Evolutionary conservation across 2,329 filamentous ascomycete genomes (phyloP), one percentile per base, ranked within the genome.

Genomic region (Nothophoma quercina): DNA sequence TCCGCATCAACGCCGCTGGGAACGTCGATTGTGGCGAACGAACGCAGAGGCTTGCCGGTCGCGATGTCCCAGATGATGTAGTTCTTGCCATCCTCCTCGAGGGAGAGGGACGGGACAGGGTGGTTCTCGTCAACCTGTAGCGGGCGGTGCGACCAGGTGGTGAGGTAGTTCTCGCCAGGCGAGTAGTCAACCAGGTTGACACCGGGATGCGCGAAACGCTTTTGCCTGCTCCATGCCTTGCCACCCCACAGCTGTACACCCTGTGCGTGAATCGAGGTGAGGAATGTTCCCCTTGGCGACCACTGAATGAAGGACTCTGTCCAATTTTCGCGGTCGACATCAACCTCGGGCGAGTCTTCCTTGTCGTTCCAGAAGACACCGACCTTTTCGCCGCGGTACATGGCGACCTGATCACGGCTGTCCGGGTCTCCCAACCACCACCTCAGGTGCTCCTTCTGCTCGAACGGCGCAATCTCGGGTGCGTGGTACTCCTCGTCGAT

Each of bases 291-390:
- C 63, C 90, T 87, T 34, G 95, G 95, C 49, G 95, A 98, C 95
- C 95, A 99, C 79, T 96, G 91, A 42, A 99, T 88, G 73, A 99
- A 99, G 29, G 91, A 91, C 78, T 99, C 95, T 55, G 95, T 99
- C 95, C 95, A 99, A 82, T 96, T 90, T 69, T 89, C 87, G 64
- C 95, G 88, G 71, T 98, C 93, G 51, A 99, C 91, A 29, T 97
- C 85, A 59, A 85, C 86, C 76, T 99, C 95, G 4, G 93, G 92
- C 18, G 83, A 77, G 55, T 97, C 93, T 77, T 89, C 93, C 79
- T 96, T 95, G 82, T 96, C 96, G 81, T 98, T 98, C 93, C 93
- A 99, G 83, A 90, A 96, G 5, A 99, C 89, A 54, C 92, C 93
- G 29, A 99, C 95, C 58, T 88, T 89, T 45, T 99, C 95, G 64